Conservation (phyloP, 1,284 basidiomycete genomes). For the Prillingera fragicola region DNA sequence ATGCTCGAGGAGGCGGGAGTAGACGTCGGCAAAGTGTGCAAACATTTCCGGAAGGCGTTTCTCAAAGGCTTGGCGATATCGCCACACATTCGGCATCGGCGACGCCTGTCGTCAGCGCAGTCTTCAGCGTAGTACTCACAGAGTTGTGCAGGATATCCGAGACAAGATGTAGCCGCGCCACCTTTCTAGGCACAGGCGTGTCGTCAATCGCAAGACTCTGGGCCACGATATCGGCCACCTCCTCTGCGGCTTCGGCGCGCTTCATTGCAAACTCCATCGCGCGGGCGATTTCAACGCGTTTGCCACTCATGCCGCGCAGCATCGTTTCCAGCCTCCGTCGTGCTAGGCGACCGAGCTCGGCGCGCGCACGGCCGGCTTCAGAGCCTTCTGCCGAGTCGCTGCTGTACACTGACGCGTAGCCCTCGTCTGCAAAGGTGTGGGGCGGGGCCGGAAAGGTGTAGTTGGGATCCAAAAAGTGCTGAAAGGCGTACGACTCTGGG, state of each 20-base stretch:
- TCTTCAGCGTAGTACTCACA: slow-evolving; percentile 38
- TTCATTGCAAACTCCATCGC: slow-evolving; percentile 94
- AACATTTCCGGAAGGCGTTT: slow-evolving; percentile 78
- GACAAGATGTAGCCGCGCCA: slow-evolving; percentile 88
- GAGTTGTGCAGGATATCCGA: slow-evolving; percentile 98
- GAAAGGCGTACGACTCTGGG: slow-evolving; percentile 64
- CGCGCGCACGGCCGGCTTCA: slow-evolving; percentile 79
- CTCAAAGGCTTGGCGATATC: slow-evolving; percentile 87
- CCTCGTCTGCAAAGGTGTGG: slow-evolving; percentile 83
- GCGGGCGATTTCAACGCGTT: slow-evolving; percentile 81
- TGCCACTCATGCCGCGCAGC: slow-evolving; percentile 77
- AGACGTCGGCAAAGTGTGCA: slow-evolving; percentile 86
- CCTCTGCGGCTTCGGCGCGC: slow-evolving; percentile 86
- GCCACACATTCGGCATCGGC: slow-evolving; percentile 60
- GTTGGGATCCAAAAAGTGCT: slow-evolving; percentile 62
- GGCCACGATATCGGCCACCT: slow-evolving; percentile 80
- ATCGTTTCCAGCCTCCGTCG: slow-evolving; percentile 79
- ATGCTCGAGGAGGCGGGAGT: slow-evolving; percentile 64
- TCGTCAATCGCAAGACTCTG: slow-evolving; percentile 73
- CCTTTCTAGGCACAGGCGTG: slow-evolving; percentile 90
- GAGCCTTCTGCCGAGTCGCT: slow-evolving; percentile 93
- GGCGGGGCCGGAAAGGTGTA: slow-evolving; percentile 53
- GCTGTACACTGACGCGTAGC: slow-evolving; percentile 84
- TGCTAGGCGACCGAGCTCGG: slow-evolving; percentile 67
- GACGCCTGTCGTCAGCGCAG: slow-evolving; percentile 28